These are phyloP conservation scores for Papiliotrema nemorosa DNA, from an alignment of 1,284 basidiomycete genomes.

Conservation along the genomic window DNA sequence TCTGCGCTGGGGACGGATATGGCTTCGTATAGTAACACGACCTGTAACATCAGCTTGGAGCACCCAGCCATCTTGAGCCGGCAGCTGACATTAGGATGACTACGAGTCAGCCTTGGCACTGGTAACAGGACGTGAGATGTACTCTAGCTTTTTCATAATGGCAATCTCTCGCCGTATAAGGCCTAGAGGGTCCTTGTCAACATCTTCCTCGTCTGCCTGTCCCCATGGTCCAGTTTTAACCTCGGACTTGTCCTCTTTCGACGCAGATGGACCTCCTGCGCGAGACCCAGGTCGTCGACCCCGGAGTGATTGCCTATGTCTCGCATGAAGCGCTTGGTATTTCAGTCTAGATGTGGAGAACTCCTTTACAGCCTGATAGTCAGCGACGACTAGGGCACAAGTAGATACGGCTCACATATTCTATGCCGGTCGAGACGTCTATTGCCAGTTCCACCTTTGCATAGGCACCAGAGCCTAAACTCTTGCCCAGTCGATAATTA, in stretches of 20 bases:
- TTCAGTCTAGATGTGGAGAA: slow-evolving; percentile 49
- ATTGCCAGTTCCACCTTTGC: slow-evolving; percentile 47
- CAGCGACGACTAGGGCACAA: not conserved
- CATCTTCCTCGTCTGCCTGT: slow-evolving; percentile 4
- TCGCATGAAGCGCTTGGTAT: slow-evolving; percentile 35
- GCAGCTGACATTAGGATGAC: slow-evolving; percentile 47
- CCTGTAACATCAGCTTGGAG: slow-evolving; percentile 43
- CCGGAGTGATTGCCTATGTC: slow-evolving; percentile 24
- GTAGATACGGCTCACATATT: slow-evolving; percentile 39
- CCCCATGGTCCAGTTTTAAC: slow-evolving; percentile 12
- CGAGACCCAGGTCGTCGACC: slow-evolving; percentile 6
- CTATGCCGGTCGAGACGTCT: slow-evolving; percentile 44
- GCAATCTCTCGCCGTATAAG: slow-evolving; percentile 50
- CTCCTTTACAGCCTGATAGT: slow-evolving; percentile 47
- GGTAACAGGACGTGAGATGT: not conserved
- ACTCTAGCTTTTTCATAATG: slow-evolving; percentile 53
- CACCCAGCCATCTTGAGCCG: too few species aligned
- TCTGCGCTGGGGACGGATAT: slow-evolving; percentile 56
- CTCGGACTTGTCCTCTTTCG: not conserved
- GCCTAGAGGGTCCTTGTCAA: slow-evolving; percentile 40
- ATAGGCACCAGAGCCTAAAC: slow-evolving; percentile 48
- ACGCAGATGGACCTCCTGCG: not conserved
- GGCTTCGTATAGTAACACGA: slow-evolving; percentile 56
- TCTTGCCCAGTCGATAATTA: slow-evolving; percentile 47
- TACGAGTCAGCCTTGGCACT: slow-evolving; percentile 7